Evolutionary conservation across 2,329 filamentous ascomycete species (phyloP), one percentile per base, ranked within the genome.

Genomic region (Trematosphaeria pertusa): DNA sequence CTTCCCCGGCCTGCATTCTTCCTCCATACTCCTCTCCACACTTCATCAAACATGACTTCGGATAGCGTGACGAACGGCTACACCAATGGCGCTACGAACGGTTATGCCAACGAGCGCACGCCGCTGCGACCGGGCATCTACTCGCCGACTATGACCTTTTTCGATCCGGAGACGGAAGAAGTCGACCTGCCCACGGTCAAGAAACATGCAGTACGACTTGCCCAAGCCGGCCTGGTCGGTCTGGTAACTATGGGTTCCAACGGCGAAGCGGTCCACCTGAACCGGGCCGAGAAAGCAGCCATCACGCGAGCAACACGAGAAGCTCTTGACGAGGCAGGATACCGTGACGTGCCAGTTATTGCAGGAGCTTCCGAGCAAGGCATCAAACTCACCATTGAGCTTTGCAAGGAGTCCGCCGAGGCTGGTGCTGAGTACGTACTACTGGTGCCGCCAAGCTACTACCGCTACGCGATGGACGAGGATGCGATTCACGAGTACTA

Each of bases 211-310:
- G 84, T 89, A 58, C 87, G 90, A 37, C 84, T 96, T 37, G 87
- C 86, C 30, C 79, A 85, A 67, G 88, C 85, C 47, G 91, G 91
- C 7, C 83, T 96, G 9, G 88, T 86, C 37, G 91, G 91, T 26
- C 81, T 96, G 19, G 88, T 94, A 33, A 87, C 87, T 58, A 91
- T 94, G 87, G 91, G 91, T 52, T 95, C 90, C 59, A 96, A 95
- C 73, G 91, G 91, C 50, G 91, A 96, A 77, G 90, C 91, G 18
- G 87, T 91, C 45, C 90, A 96, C 77, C 86, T 92, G 63, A 89
- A 87, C 43, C 83, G 84, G 34, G 83, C 87, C 52, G 91, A 96
- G 74, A 91, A 91, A 71, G 72, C 84, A 37, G 82, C 83, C 22
- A 86, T 94, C 55, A 93, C 88, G 14, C 79, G 79, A 64, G 88